Percentiles rank a stretch among this genome's conserved stretches.
Evolutionary conservation across 2,329 filamentous ascomycete species (phyloP).

Genomic region (Gaeumannomyces tritici): DNA sequence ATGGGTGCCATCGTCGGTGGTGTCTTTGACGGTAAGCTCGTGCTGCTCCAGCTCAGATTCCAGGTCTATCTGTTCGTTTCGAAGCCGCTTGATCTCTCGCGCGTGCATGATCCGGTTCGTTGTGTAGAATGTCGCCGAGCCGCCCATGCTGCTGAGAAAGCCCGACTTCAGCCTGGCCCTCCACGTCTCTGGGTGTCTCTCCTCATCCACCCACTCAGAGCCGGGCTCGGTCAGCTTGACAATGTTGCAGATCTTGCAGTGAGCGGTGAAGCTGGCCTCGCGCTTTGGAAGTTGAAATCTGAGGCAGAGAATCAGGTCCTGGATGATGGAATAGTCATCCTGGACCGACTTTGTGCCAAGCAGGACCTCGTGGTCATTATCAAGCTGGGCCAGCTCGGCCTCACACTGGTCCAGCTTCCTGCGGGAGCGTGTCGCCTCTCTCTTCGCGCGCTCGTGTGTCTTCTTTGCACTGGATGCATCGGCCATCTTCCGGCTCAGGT

Average conservation of each 20-base stretch:
- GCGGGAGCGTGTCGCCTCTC: background rate
- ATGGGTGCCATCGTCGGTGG: background rate
- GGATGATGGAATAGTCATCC: background rate
- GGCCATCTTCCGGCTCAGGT: background rate
- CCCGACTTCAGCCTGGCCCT: background rate
- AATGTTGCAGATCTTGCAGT: background rate
- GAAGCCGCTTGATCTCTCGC: background rate
- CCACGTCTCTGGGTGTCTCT: background rate
- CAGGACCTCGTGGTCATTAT: background rate
- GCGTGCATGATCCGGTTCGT: background rate
- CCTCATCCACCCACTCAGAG: background rate
- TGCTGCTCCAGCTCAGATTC: background rate
- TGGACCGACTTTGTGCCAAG: background rate
- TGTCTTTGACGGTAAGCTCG: background rate
- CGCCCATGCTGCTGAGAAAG: background rate
- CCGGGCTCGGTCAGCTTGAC: background rate
- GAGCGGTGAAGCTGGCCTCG: background rate
- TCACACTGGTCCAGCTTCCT: background rate
- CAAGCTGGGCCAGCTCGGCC: background rate
- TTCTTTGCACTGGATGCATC: background rate
- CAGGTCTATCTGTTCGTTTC: background rate
- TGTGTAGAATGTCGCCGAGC: background rate
- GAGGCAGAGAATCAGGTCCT: background rate
- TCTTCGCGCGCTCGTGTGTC: background rate
- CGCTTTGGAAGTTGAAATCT: background rate